phyloP scores from a whole-genome alignment of 2,329 filamentous ascomycete species.

The Colletotrichum chlorophyti region DNA sequence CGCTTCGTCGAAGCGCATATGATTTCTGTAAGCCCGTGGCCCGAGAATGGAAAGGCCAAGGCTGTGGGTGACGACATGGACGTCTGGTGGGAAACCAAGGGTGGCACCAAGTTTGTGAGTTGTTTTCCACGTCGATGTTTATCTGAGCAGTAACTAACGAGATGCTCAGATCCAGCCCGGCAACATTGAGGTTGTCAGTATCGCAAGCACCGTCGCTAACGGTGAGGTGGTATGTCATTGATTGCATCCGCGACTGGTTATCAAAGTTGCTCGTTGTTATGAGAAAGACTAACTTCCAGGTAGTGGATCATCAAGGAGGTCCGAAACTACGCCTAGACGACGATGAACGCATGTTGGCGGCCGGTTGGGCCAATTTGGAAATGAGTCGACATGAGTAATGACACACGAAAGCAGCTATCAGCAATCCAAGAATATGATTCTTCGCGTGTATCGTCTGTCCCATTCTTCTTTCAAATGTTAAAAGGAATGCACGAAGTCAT shows the following conservation, averaged over 20 bases:
- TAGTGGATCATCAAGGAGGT: conserved; percentile 71
- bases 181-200: conserved; percentile 75
- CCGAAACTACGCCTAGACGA: conserved; percentile 48
- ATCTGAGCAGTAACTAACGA: neutral
- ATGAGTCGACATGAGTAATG: neutral
- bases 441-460: too few species aligned
- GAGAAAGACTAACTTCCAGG: conserved; percentile 27
- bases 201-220: conserved; percentile 81
- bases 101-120: conserved; percentile 71
- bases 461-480: too few species aligned
- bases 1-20: conserved; percentile 89
- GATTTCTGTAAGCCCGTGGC: conserved; percentile 78
- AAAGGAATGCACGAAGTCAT: too few species aligned
- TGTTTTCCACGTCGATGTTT: neutral
- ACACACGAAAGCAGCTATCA: too few species aligned
- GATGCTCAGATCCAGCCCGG: conserved; percentile 75
- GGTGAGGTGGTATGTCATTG: conserved; percentile 72
- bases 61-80: conserved; percentile 70
- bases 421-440: too few species aligned
- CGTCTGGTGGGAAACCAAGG: conserved; percentile 82
- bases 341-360: neutral
- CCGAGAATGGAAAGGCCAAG: conserved; percentile 67
- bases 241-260: too few species aligned
- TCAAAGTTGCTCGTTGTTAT: too few species aligned
- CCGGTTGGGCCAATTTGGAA: neutral